These are phyloP conservation scores for Aspergillus fischeri DNA, from an alignment of 2,329 filamentous ascomycete species.

Conservation along the genomic window DNA sequence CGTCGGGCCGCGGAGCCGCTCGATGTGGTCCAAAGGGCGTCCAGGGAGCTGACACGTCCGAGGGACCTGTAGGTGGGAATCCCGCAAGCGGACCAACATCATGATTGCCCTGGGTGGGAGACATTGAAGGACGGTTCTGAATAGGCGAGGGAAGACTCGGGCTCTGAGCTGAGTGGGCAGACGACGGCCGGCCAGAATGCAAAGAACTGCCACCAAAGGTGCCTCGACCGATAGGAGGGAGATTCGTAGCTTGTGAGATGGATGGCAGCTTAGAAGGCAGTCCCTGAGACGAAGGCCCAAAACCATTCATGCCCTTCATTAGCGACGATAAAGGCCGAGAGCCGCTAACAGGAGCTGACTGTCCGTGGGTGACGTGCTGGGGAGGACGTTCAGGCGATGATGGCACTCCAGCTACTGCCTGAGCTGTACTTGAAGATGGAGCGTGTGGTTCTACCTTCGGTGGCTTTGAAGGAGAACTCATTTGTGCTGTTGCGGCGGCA, in stretches of 20 bases:
- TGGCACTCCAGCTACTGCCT: constrained; percentile 15
- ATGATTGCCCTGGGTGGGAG: constrained; percentile 48
- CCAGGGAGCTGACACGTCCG: constrained; percentile 28
- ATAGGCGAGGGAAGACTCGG: constrained; percentile 36
- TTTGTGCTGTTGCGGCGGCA: constrained; percentile 16
- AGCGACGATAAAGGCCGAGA: constrained; percentile 32
- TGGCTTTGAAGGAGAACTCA: constrained; percentile 19
- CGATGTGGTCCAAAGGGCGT: constrained; percentile 32
- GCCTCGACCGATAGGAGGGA: constrained; percentile 23
- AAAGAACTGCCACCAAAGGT: constrained; percentile 24
- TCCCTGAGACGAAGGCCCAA: constrained; percentile 20
- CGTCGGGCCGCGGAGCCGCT: constrained; percentile 27
- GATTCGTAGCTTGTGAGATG: constrained; percentile 26
- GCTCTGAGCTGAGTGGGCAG: constrained; percentile 37
- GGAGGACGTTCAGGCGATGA: constrained; percentile 30
- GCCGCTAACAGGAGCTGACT: constrained; percentile 21
- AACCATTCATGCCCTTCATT: constrained; percentile 27
- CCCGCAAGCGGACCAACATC: constrained; percentile 45
- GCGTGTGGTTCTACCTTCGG: constrained; percentile 12
- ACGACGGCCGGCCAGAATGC: constrained; percentile 36
- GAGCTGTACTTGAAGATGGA: constrained; percentile 8
- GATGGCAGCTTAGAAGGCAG: constrained; percentile 24
- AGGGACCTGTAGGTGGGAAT: constrained; percentile 30
- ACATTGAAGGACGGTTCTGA: constrained; percentile 45
- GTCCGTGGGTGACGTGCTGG: constrained; percentile 16